phyloP scores from a whole-genome alignment of 2,329 filamentous ascomycete genomes.

The Monilinia vaccinii-corymbosi region DNA sequence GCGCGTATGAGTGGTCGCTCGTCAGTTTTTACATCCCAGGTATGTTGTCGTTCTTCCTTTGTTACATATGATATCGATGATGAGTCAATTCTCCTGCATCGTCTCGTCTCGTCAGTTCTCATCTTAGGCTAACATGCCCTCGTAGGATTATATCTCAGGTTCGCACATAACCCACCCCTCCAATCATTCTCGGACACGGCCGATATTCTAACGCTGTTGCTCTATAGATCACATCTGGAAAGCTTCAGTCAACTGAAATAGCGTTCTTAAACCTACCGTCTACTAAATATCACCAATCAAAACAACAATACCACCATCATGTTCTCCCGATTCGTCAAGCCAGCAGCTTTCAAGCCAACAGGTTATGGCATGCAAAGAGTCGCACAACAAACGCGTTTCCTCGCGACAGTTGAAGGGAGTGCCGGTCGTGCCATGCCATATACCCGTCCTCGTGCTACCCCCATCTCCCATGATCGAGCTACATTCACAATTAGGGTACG shows the following conservation, averaged over 20 bases:
- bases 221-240: constrained; percentile 36
- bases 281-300: constrained; percentile 17
- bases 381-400: constrained; percentile 37
- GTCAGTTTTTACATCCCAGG: constrained; percentile 82
- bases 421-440: constrained; percentile 60
- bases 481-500: constrained; percentile 88
- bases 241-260: constrained; percentile 33
- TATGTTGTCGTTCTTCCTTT: constrained; percentile 33
- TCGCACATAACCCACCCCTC: constrained; percentile 11
- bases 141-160: constrained; percentile 70
- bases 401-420: constrained; percentile 61
- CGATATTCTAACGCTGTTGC: constrained; percentile 16
- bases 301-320: constrained; percentile 37
- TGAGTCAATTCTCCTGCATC: neutral
- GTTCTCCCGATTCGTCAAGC: constrained; percentile 52
- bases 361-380: constrained; percentile 24
- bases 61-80: neutral
- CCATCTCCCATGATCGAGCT: constrained; percentile 65
- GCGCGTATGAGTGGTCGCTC: constrained; percentile 80
- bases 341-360: constrained; percentile 36
- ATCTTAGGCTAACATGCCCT: constrained; percentile 33
- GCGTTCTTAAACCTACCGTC: constrained; percentile 14
- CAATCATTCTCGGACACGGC: constrained; percentile 17
- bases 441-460: constrained; percentile 50
- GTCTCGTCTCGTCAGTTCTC: neutral